Conservation (phyloP, 2,329 filamentous ascomycete species). For the Coleophoma eucalyptorum region DNA sequence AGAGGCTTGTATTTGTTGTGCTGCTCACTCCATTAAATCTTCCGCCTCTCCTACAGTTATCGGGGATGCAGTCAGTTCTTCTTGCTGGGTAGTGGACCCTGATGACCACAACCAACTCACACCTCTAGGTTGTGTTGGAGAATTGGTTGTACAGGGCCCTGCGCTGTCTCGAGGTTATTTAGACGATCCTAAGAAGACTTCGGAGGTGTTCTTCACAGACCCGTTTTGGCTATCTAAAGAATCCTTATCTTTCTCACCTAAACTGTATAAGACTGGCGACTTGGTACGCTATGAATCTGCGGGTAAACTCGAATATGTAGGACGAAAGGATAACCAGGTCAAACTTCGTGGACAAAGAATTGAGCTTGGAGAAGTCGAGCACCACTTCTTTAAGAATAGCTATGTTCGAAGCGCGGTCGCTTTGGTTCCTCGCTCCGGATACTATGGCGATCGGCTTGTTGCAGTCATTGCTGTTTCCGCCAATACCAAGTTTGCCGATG, state of each 20-base stretch:
- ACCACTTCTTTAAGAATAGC: no score
- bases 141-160: conserved; percentile 10
- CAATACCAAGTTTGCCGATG: no score
- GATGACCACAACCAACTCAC: conserved; percentile 1
- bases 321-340: background rate
- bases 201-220: conserved; percentile 17
- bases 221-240: no score
- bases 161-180: conserved; percentile 8
- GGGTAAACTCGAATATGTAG: background rate
- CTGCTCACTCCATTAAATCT: background rate
- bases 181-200: conserved; percentile 7
- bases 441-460: no score
- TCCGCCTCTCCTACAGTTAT: background rate
- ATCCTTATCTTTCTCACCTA: no score
- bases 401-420: no score
- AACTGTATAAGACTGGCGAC: background rate
- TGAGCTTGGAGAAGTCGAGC: background rate
- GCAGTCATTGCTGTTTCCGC: no score
- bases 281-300: background rate
- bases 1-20: conserved; percentile 37
- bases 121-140: conserved; percentile 6
- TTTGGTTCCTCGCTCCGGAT: no score
- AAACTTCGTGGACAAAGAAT: background rate
- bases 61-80: background rate
- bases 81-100: conserved; percentile 6